Evolutionary conservation across 169 alveolate species (phyloP).

Genomic region (Cryptosporidium meleagridis): DNA sequence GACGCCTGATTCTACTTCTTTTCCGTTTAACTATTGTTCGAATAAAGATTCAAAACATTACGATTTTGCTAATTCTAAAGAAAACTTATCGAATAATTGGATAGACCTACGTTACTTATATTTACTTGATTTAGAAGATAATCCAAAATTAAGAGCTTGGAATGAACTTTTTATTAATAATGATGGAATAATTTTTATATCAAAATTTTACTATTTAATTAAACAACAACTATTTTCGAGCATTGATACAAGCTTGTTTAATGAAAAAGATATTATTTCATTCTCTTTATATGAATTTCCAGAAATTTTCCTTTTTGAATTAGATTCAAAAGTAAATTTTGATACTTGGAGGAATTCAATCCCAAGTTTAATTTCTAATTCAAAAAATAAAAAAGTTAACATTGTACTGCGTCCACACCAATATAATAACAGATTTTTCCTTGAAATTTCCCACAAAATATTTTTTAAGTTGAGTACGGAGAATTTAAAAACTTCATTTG

Average conservation of each 20-base stretch:
- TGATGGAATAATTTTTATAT: conserved; percentile 44
- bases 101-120: conserved; percentile 22
- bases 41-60: background rate
- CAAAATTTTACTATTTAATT: conserved; percentile 24
- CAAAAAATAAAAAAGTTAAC: background rate
- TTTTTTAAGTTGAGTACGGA: background rate
- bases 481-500: background rate
- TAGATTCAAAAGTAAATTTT: background rate
- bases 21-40: background rate
- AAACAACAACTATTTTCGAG: conserved; percentile 11
- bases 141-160: conserved; percentile 21
- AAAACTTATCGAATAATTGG: conserved; percentile 3
- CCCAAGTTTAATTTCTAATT: background rate
- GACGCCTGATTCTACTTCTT: background rate
- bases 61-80: background rate
- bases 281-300: conserved; percentile 24
- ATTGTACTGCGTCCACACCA: background rate
- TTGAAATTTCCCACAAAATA: background rate
- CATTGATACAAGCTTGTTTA: conserved; percentile 37
- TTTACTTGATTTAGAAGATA: conserved; percentile 39
- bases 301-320: background rate
- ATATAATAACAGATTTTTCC: background rate
- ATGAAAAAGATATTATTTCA: conserved; percentile 37
- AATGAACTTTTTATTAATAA: conserved; percentile 11
- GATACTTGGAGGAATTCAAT: conserved; percentile 37